Percentiles rank a stretch among this genome's conserved stretches.
phyloP scores from a whole-genome alignment of 192 early-diverging fungal genomes.

The Gaertneriomyces semiglobifer region DNA sequence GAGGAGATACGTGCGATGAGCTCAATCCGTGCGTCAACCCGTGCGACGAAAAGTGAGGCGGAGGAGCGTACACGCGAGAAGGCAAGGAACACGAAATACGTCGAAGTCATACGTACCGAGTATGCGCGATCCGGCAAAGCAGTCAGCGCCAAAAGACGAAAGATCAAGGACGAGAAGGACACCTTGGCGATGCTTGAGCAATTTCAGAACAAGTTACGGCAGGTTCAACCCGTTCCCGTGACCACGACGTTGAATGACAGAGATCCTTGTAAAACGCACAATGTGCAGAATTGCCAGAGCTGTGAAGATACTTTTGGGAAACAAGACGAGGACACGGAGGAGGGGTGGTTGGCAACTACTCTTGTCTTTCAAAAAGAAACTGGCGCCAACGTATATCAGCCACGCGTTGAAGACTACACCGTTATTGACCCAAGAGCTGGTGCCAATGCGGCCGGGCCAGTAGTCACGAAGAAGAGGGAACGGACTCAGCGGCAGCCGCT shows the following conservation, averaged over 20 bases:
- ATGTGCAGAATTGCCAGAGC: conserved; percentile 64
- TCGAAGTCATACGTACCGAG: conserved; percentile 14
- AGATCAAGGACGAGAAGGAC: conserved; percentile 22
- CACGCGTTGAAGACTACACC: conserved; percentile 50
- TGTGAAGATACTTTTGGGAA: conserved; percentile 58
- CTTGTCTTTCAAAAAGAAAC: conserved; percentile 72
- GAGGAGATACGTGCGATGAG: conserved; percentile 63
- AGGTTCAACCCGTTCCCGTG: conserved; percentile 26
- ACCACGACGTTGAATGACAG: no score
- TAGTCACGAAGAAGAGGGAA: no score
- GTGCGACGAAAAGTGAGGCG: conserved; percentile 9
- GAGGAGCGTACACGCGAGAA: conserved; percentile 13
- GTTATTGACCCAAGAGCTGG: conserved; percentile 23
- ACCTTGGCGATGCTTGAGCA: conserved; percentile 23
- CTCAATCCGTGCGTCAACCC: conserved; percentile 12
- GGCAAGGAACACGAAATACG: conserved; percentile 15
- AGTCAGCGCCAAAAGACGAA: conserved; percentile 25
- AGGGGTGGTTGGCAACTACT: conserved; percentile 74
- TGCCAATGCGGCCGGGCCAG: no score
- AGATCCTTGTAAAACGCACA: conserved; percentile 62
- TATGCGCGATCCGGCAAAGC: conserved; percentile 28
- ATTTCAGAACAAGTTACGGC: conserved; percentile 18
- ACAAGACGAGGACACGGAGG: conserved; percentile 44
- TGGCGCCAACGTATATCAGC: conserved; percentile 49
- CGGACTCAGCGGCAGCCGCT: no score